Evolutionary conservation across 2,329 filamentous ascomycete genomes (phyloP).

Genomic region (Penicillium expansum): DNA sequence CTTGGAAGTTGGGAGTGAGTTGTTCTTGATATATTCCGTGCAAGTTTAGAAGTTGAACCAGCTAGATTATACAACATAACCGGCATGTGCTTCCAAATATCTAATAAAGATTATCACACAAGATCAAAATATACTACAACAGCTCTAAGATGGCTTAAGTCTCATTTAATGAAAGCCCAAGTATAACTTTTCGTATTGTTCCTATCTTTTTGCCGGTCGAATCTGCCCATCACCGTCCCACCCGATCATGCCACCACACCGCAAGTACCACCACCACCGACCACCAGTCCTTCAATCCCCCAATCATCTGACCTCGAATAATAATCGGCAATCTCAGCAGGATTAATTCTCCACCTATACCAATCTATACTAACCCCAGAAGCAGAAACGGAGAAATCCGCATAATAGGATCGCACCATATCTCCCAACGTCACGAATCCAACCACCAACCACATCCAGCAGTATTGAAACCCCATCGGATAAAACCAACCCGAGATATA

Average conservation of each 20-base stretch:
- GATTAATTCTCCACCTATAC: not conserved
- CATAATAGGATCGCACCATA: conserved; percentile 13
- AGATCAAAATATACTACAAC: not conserved
- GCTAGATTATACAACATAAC: not conserved
- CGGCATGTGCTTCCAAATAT: not conserved
- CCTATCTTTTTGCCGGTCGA: not conserved
- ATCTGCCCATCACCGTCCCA: conserved; percentile 8
- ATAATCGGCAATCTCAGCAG: not conserved
- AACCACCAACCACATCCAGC: not conserved
- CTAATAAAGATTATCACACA: not conserved
- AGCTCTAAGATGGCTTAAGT: not conserved
- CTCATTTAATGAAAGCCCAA: not conserved
- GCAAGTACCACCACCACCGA: too few relatives aligned
- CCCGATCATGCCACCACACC: conserved; percentile 10
- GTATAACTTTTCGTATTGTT: not conserved
- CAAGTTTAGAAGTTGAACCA: too few relatives aligned
- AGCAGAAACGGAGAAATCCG: not conserved
- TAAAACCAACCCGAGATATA: not conserved
- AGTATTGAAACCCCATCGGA: not conserved
- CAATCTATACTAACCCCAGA: not conserved
- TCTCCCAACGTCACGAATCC: conserved; percentile 19
- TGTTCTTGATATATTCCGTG: not conserved
- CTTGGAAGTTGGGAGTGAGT: too few relatives aligned
- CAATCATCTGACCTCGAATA: conserved; percentile 2
- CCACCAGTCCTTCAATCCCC: too few relatives aligned